Percentiles rank a stretch among this genome's conserved stretches.
Conservation (phyloP, 2,329 filamentous ascomycete genomes). For the Alternaria conjuncta region DNA sequence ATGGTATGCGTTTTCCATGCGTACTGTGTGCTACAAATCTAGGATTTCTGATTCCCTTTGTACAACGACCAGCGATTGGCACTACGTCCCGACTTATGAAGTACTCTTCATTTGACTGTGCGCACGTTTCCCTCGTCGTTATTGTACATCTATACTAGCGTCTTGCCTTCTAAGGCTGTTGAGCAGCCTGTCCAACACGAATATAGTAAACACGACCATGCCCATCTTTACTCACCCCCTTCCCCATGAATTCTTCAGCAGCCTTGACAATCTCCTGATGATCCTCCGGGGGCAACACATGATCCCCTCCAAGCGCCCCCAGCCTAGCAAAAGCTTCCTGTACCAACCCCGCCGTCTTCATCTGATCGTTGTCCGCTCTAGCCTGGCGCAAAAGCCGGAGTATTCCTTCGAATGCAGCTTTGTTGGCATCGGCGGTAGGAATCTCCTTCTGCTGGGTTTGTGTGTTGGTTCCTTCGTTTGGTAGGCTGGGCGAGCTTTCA, state of each 20-base stretch:
- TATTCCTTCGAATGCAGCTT: background rate
- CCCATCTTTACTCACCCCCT: background rate
- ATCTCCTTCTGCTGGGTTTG: background rate
- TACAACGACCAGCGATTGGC: background rate
- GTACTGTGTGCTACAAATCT: background rate
- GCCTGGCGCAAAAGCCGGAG: background rate
- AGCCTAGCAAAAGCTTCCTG: background rate
- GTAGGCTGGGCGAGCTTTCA: background rate
- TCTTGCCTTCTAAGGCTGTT: background rate
- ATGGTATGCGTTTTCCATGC: background rate
- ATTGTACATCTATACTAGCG: too few relatives aligned
- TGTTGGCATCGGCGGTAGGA: background rate
- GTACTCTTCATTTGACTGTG: background rate
- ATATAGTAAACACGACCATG: background rate
- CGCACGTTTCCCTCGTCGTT: background rate
- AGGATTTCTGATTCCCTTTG: background rate
- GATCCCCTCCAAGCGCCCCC: background rate
- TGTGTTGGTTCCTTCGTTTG: background rate
- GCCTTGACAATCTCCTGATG: background rate
- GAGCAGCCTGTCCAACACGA: background rate
- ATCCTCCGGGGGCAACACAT: background rate
- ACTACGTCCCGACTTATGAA: background rate
- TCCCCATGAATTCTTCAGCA: background rate
- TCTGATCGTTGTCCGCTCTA: background rate
- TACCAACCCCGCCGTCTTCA: background rate